Evolutionary conservation across 768 basidiomycete species (phyloP), one percentile per base, ranked within the genome.

Genomic region (Tubosaeta sp.): DNA sequence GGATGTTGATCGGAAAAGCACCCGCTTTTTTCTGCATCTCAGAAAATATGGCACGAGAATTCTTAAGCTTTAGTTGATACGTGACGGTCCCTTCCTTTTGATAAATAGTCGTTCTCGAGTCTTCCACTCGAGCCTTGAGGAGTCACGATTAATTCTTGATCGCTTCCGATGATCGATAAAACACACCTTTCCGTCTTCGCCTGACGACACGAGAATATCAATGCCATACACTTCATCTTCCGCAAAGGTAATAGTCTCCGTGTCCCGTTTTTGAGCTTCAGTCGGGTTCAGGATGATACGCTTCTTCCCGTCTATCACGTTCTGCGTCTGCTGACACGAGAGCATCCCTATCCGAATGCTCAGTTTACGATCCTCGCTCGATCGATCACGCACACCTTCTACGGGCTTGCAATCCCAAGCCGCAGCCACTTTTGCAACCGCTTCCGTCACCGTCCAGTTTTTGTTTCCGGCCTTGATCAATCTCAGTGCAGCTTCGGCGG

Each of bases 21-120:
- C 95, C 95, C 38, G 97, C 91, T 72, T 97, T 98, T 79, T 93
- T 95, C 74, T 95, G 91, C 62, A 97, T 91, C 72, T 98, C 95
- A 46, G 90, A 89, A 75, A 97, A 98, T 38, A 95, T 87, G n/a
- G 87, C 82, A 57, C 95, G 88, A 41, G 94, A 95, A 57, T 89
- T 95, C 77, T 95, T 97, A 85, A 95, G 87, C 78, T 98, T 98
- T 65, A 98, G 80, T 69, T 93, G 91, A 74, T 98, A 98, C 37
- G 90, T 95, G 53, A 91, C 82, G 7, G 80, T 74, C 22, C 85
- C 81, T 61, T 92, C 91, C 52, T 90, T 82, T 69, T 97, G 94
- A 80, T 90, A 97, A 67, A 99, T 85, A 34, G 90, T 89, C 50
- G 95, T 97, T 67, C 89, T 82, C 34, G 89, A 85, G 65, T 95